Evolutionary conservation across 331 rosid genomes (phyloP).

Genomic region (Malus hybrid): DNA sequence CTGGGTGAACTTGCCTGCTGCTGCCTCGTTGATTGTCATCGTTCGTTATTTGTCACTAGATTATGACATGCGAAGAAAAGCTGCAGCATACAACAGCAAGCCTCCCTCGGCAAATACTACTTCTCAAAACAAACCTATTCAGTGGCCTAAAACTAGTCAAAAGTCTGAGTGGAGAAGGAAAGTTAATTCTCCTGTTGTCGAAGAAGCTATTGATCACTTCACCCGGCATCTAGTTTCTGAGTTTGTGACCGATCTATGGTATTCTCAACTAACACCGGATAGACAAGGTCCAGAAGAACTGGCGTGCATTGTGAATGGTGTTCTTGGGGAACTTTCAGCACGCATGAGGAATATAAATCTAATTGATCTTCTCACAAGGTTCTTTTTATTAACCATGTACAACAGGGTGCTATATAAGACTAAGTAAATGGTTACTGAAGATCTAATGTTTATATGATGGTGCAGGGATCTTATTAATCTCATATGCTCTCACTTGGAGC

Average conservation of each 20-base stretch:
- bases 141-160: slow-evolving; percentile 40
- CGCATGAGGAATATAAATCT: slow-evolving; percentile 85
- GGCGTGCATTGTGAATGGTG: slow-evolving; percentile 57
- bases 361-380: slow-evolving; percentile 93
- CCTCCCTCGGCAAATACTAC: slow-evolving; percentile 32
- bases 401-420: background rate
- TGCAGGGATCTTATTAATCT: slow-evolving; percentile 84
- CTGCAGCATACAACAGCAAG: slow-evolving; percentile 67
- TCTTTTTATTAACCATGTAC: slow-evolving; percentile 13
- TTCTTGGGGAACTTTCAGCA: slow-evolving; percentile 75
- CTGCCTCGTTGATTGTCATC: slow-evolving; percentile 63
- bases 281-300: slow-evolving; percentile 92
- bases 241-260: slow-evolving; percentile 96
- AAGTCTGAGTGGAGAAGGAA: slow-evolving; percentile 78
- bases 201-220: slow-evolving; percentile 81
- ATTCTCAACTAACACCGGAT: slow-evolving; percentile 84
- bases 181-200: slow-evolving; percentile 88
- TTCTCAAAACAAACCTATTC: slow-evolving; percentile 49
- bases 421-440: slow-evolving; percentile 27
- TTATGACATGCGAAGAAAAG: slow-evolving; percentile 79
- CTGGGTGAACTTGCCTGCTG: slow-evolving; percentile 94
- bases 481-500: slow-evolving; percentile 80
- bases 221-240: slow-evolving; percentile 80
- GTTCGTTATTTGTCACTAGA: slow-evolving; percentile 81
- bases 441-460: slow-evolving; percentile 23